Evolutionary conservation across 1,284 basidiomycete species (phyloP).

Genomic region (Papiliotrema nemorosa): DNA sequence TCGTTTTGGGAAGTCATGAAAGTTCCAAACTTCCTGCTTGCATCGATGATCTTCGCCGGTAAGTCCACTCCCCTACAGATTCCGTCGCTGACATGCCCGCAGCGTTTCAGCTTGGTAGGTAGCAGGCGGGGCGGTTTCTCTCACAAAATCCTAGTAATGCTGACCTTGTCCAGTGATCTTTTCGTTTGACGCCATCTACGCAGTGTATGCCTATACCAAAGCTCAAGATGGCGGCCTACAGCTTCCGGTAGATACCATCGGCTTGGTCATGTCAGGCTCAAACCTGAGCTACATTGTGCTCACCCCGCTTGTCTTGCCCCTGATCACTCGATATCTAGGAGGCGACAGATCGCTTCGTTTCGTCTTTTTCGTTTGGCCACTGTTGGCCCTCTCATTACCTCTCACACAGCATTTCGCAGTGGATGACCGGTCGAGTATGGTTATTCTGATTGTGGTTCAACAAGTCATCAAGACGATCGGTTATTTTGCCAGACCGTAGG

Average conservation of each 20-base stretch:
- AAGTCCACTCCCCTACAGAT: background rate
- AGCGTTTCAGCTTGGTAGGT: conserved; percentile 19
- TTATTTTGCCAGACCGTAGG: conserved; percentile 22
- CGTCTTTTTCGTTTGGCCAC: conserved; percentile 10
- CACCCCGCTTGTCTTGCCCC: conserved; percentile 18
- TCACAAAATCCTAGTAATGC: background rate
- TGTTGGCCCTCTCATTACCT: conserved; percentile 17
- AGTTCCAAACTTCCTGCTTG: conserved; percentile 15
- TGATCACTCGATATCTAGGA: conserved; percentile 13
- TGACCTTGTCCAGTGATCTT: conserved; percentile 12
- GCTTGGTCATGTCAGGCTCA: conserved; percentile 12
- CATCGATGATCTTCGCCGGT: conserved; percentile 19
- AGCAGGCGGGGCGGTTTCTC: too few relatives aligned
- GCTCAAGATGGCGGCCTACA: conserved; percentile 19
- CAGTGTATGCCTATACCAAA: conserved; percentile 21
- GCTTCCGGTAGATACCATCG: conserved; percentile 16
- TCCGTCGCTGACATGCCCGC: background rate
- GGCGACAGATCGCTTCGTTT: conserved; percentile 1
- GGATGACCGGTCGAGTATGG: conserved; percentile 12
- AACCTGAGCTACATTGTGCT: conserved; percentile 15
- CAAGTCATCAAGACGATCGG: conserved; percentile 12
- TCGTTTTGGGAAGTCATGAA: background rate
- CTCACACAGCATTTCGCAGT: conserved; percentile 14
- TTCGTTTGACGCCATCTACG: conserved; percentile 25
- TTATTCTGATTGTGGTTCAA: conserved; percentile 9